Percentiles rank a stretch among this genome's conserved stretches.
phyloP scores from a whole-genome alignment of 2,329 filamentous ascomycete genomes.

The Gnomoniopsis sp. region DNA sequence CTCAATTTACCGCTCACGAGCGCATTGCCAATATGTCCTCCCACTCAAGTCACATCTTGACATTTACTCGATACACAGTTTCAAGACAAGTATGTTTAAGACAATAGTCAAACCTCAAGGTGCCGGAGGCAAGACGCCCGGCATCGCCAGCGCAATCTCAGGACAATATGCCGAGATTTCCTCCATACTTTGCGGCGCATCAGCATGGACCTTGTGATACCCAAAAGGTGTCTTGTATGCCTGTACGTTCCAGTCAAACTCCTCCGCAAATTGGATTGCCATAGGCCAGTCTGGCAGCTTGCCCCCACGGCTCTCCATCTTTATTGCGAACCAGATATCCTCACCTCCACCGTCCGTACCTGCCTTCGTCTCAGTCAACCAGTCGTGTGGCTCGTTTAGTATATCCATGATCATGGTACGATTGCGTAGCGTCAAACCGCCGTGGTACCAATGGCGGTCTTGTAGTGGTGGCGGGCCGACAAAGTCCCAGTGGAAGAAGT shows the following conservation, averaged over 20 bases:
- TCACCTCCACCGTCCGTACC: constrained; percentile 22
- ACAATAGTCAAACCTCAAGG: background rate
- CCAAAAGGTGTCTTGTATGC: constrained; percentile 20
- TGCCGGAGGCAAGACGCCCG: background rate
- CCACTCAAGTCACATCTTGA: no score
- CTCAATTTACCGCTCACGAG: no score
- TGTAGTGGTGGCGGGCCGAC: constrained; percentile 30
- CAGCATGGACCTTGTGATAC: constrained; percentile 25
- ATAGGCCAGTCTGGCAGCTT: constrained; percentile 18
- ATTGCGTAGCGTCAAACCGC: constrained; percentile 35
- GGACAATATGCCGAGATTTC: constrained; percentile 24
- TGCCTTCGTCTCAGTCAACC: constrained; percentile 33
- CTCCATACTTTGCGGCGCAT: constrained; percentile 8
- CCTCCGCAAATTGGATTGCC: constrained; percentile 21
- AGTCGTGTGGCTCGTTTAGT: constrained; percentile 34
- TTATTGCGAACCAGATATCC: constrained; percentile 25
- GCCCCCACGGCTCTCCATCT: constrained; percentile 20
- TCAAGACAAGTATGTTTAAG: no score
- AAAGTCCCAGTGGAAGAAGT: constrained; percentile 33
- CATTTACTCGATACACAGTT: no score
- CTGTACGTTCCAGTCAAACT: constrained; percentile 22
- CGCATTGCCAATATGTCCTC: no score
- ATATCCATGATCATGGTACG: constrained; percentile 37
- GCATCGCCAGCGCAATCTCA: constrained; percentile 12
- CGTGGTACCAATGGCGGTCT: constrained; percentile 28